Percentiles rank a stretch among this genome's conserved stretches.
These are phyloP conservation scores for Russula earlei DNA, from an alignment of 768 basidiomycete genomes.

Conservation along the genomic window DNA sequence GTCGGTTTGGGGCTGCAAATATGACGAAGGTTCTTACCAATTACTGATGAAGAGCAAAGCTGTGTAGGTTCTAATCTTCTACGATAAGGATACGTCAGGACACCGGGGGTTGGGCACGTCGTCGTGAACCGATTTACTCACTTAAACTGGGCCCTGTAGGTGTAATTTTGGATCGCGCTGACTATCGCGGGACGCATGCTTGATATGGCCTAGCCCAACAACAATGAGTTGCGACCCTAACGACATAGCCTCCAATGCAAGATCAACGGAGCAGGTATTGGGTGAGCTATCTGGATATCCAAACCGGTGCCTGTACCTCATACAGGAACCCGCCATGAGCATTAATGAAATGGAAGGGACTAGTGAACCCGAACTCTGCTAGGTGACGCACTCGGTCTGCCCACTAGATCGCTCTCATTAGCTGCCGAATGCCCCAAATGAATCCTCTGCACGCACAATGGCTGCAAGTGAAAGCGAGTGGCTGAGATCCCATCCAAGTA, in stretches of 20 bases:
- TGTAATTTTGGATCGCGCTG: conserved; percentile 50
- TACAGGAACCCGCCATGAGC: background rate
- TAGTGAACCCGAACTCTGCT: conserved; percentile 21
- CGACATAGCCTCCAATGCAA: conserved; percentile 28
- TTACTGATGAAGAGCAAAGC: conserved; percentile 43
- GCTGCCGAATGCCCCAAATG: background rate
- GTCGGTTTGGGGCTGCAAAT: background rate
- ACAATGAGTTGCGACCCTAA: conserved; percentile 24
- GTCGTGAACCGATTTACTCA: background rate
- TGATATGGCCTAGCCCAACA: conserved; percentile 9
- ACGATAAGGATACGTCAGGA: background rate
- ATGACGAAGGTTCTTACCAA: background rate
- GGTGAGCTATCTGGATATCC: conserved; percentile 31
- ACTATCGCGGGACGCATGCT: conserved; percentile 25
- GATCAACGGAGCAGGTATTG: conserved; percentile 40
- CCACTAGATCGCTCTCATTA: conserved; percentile 30
- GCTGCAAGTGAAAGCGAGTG: conserved; percentile 42
- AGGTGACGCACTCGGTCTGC: conserved; percentile 40
- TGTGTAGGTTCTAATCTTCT: conserved; percentile 35
- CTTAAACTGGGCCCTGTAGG: conserved; percentile 37
- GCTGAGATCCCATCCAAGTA: conserved; percentile 35
- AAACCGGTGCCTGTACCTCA: background rate
- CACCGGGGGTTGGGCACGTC: too few species aligned
- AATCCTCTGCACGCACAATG: conserved; percentile 27
- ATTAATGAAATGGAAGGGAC: conserved; percentile 39